phyloP scores from a whole-genome alignment of 805 yeast genomes.

The Candida tibetensis region DNA sequence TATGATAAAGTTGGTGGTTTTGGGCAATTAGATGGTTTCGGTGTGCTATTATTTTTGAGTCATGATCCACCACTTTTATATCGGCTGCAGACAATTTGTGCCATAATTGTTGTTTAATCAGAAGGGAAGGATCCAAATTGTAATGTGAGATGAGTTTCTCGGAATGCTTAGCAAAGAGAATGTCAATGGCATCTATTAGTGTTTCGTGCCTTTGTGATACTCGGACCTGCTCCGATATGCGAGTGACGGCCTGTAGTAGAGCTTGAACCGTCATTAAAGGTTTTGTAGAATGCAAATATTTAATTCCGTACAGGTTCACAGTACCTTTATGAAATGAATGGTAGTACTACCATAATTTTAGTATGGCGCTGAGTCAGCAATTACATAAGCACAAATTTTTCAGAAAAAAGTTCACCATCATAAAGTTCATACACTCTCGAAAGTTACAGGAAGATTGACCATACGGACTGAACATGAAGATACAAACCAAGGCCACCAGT shows the following conservation, averaged over 20 bases:
- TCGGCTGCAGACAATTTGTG: neutral
- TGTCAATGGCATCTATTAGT: neutral
- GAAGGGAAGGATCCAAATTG: neutral
- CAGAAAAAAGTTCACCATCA: neutral
- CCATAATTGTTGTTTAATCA: neutral
- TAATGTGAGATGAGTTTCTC: neutral
- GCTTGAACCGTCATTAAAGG: neutral
- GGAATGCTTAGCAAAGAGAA: neutral
- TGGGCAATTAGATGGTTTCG: neutral
- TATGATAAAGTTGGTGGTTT: neutral
- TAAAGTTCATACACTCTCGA: neutral
- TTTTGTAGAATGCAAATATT: neutral
- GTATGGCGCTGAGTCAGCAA: neutral
- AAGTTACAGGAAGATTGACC: neutral
- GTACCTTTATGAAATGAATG: no score
- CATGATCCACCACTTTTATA: neutral
- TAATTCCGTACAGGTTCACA: no score
- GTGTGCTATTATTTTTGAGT: neutral
- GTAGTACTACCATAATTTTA: no score
- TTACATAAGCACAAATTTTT: neutral
- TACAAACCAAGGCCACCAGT: constrained; percentile 64
- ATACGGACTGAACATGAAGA: constrained; percentile 47
- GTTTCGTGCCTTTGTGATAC: neutral
- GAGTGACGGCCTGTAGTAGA: neutral
- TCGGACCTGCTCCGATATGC: neutral